Conservation (phyloP, 1,284 basidiomycete species). For the Lentinus polychrous region DNA sequence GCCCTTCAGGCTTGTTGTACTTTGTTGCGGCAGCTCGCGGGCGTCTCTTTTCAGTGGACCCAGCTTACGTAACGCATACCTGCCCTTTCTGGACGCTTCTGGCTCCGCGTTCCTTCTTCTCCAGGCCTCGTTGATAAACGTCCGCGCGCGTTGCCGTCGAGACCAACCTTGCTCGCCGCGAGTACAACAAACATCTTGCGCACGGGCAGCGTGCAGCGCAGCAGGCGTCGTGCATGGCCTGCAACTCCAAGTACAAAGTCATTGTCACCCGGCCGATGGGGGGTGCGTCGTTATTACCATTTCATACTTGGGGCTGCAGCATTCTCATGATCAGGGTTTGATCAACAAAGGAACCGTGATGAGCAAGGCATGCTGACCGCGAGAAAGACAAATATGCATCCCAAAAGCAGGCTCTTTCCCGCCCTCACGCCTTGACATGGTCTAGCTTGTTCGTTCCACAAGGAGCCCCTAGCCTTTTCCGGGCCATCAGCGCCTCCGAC, state of each 20-base stretch:
- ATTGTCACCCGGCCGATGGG: too few species aligned
- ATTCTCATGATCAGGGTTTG: slow-evolving; percentile 7
- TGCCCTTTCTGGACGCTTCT: slow-evolving; percentile 1
- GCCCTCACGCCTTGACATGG: background rate
- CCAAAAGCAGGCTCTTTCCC: background rate
- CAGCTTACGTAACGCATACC: slow-evolving; percentile 2
- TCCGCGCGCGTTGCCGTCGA: background rate
- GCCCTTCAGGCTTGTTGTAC: slow-evolving; percentile 4
- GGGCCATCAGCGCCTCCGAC: background rate
- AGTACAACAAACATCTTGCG: too few species aligned
- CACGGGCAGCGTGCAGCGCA: too few species aligned
- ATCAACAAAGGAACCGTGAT: slow-evolving; percentile 7
- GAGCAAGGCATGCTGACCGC: background rate
- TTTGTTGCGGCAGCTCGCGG: slow-evolving; percentile 4
- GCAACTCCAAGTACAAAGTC: too few species aligned
- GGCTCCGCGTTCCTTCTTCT: slow-evolving; percentile 5
- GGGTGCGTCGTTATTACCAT: too few species aligned
- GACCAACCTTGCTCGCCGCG: too few species aligned
- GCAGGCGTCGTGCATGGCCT: too few species aligned
- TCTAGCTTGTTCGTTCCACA: background rate
- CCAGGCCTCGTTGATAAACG: too few species aligned
- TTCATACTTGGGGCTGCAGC: background rate
- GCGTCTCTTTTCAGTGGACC: background rate
- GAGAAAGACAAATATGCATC: background rate
- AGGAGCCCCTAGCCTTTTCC: background rate